Conservation (phyloP, 345 rosid species). For the Populus tremula region DNA sequence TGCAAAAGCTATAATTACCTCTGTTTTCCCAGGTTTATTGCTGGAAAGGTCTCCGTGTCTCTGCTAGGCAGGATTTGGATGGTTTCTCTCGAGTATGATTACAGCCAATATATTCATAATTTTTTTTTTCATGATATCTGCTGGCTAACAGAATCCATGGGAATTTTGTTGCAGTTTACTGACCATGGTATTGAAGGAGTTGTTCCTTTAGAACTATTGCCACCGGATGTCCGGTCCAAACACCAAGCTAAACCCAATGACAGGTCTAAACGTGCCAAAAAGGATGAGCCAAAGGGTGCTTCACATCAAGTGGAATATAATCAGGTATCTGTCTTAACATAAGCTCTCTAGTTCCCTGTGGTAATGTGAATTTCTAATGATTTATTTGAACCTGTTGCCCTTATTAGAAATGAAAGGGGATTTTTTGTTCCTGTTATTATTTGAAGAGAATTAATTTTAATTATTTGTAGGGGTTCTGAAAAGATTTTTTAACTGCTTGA, state of each 20-base stretch:
- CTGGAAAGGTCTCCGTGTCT: conserved; percentile 93
- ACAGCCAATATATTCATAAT: background rate
- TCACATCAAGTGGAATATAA: conserved; percentile 58
- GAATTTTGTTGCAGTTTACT: conserved; percentile 62
- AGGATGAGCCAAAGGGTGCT: conserved; percentile 66
- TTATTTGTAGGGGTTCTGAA: background rate
- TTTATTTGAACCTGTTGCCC: background rate
- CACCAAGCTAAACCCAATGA: conserved; percentile 87
- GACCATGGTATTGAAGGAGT: conserved; percentile 95
- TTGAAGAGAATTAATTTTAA: background rate
- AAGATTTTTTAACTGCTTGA: background rate
- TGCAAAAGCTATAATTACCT: background rate
- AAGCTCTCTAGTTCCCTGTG: background rate
- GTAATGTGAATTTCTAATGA: background rate
- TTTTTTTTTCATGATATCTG: background rate
- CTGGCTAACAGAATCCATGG: conserved; percentile 5
- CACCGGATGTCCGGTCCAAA: conserved; percentile 69
- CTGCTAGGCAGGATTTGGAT: conserved; percentile 96
- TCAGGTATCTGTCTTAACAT: conserved; percentile 36
- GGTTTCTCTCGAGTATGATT: conserved; percentile 82
- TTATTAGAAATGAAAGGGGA: background rate
- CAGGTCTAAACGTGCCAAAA: conserved; percentile 81
- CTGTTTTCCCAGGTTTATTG: conserved; percentile 71
- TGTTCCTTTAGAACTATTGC: conserved; percentile 85
- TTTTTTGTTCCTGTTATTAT: background rate